Conservation (phyloP, 495 filamentous ascomycete species). For the Penicillium paxilli region DNA sequence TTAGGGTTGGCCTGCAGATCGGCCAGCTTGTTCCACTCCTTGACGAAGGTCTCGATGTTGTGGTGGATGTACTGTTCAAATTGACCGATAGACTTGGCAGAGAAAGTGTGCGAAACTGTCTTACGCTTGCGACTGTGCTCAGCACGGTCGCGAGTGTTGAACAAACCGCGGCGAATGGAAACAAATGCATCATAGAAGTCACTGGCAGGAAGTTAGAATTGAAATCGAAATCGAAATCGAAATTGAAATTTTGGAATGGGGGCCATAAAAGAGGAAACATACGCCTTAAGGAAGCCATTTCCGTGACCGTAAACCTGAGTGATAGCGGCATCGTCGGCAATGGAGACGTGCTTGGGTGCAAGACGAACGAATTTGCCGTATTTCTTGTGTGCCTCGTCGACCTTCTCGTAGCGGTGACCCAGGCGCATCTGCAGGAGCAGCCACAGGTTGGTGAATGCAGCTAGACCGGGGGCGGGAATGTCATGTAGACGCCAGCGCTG, state of each 20-base stretch:
- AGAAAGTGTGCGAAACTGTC: constrained; percentile 85
- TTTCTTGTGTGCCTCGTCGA: constrained; percentile 74
- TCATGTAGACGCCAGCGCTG: constrained; percentile 60
- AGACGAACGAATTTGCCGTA: constrained; percentile 61
- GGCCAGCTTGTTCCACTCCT: constrained; percentile 65
- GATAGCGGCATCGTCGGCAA: constrained; percentile 62
- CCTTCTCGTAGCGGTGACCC: constrained; percentile 65
- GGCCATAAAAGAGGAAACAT: no score
- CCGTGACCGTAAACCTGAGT: constrained; percentile 61
- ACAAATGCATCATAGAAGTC: constrained; percentile 93
- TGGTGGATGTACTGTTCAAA: constrained; percentile 88
- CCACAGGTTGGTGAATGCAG: constrained; percentile 79
- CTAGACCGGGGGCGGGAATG: constrained; percentile 66
- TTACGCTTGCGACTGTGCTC: constrained; percentile 92
- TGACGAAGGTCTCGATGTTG: constrained; percentile 75
- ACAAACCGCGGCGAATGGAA: constrained; percentile 80
- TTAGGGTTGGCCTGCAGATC: constrained; percentile 43
- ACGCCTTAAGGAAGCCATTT: constrained; percentile 76
- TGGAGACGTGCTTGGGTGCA: constrained; percentile 57
- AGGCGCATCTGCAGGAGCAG: constrained; percentile 66
- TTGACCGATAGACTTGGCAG: constrained; percentile 74
- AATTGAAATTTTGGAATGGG: no score
- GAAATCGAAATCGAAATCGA: neutral
- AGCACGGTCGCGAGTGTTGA: constrained; percentile 82
- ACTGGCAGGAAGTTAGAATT: constrained; percentile 29